These are phyloP conservation scores for Endothia cerciana DNA, from an alignment of 2,329 filamentous ascomycete genomes.

Conservation along the genomic window DNA sequence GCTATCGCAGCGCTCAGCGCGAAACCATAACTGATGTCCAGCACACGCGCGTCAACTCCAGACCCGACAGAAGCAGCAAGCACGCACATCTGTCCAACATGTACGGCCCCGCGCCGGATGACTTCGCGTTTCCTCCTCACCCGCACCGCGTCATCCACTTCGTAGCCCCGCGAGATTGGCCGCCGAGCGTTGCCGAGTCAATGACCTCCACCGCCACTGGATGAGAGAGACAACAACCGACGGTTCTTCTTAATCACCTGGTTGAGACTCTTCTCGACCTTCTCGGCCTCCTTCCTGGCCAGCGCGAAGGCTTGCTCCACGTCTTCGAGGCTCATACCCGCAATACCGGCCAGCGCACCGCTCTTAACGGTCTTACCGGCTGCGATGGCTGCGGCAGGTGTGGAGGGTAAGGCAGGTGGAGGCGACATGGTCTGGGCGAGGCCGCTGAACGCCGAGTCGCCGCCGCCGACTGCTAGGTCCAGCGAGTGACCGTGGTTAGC, in stretches of 20 bases:
- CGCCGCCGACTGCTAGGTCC: neutral
- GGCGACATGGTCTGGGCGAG: conserved; percentile 26
- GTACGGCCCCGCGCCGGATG: conserved; percentile 24
- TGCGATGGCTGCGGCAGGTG: neutral
- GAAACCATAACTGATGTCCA: conserved; percentile 23
- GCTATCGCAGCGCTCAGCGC: conserved; percentile 21
- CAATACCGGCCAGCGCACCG: conserved; percentile 51
- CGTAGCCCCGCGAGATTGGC: neutral
- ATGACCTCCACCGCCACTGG: conserved; percentile 28
- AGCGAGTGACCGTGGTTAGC: neutral
- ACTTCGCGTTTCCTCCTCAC: conserved; percentile 20
- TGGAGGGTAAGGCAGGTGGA: conserved; percentile 11
- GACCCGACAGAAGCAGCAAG: conserved; percentile 20
- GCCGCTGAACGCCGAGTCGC: conserved; percentile 20
- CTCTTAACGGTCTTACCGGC: conserved; percentile 27
- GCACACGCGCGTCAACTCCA: conserved; percentile 19
- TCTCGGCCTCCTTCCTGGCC: conserved; percentile 63
- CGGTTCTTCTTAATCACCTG: conserved; percentile 64
- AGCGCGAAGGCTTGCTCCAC: conserved; percentile 59
- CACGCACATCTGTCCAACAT: conserved; percentile 13
- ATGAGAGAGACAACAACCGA: conserved; percentile 48
- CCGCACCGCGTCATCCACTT: conserved; percentile 1
- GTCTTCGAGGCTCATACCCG: conserved; percentile 65
- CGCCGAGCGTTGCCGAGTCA: conserved; percentile 23
- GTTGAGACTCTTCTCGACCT: conserved; percentile 64